phyloP scores from a whole-genome alignment of 441 rosid genomes.

The Croton setiger region DNA sequence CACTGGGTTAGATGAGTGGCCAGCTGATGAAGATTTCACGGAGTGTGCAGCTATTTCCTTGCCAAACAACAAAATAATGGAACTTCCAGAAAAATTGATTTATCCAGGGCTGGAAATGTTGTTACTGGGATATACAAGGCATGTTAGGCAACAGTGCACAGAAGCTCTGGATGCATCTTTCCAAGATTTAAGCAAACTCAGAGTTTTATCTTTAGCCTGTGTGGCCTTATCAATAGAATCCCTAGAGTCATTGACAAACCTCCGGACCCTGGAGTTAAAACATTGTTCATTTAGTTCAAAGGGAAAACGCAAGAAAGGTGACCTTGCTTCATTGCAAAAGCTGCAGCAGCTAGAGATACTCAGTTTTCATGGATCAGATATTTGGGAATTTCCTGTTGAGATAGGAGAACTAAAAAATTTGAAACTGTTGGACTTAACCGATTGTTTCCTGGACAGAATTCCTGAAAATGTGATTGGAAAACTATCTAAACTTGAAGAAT shows the following conservation, averaged over 20 bases:
- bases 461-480: conserved; percentile 5
- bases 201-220: conserved; percentile 11
- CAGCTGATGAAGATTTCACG: conserved; percentile 4
- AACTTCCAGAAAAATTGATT: conserved; percentile 6
- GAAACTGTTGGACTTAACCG: conserved; percentile 6
- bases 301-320: neutral
- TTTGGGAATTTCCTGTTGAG: conserved; percentile 4
- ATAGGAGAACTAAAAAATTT: conserved; percentile 12
- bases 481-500: conserved; percentile 15
- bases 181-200: neutral
- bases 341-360: conserved; percentile 20
- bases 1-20: conserved; percentile 14
- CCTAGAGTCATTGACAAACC: conserved; percentile 7
- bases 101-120: conserved; percentile 21
- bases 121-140: neutral
- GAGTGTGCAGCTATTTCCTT: conserved; percentile 16
- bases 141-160: neutral
- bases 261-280: neutral
- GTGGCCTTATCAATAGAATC: conserved; percentile 7
- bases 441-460: neutral
- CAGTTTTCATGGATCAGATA: neutral
- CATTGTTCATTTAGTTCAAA: neutral
- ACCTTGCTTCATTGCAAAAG: neutral
- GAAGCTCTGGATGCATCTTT: conserved; percentile 2
- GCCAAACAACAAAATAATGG: neutral